A percentile compares a stretch with the other conserved stretches of the same genome.
Evolutionary conservation across 768 basidiomycete species (phyloP).

Genomic region (Cubamyces sp.): DNA sequence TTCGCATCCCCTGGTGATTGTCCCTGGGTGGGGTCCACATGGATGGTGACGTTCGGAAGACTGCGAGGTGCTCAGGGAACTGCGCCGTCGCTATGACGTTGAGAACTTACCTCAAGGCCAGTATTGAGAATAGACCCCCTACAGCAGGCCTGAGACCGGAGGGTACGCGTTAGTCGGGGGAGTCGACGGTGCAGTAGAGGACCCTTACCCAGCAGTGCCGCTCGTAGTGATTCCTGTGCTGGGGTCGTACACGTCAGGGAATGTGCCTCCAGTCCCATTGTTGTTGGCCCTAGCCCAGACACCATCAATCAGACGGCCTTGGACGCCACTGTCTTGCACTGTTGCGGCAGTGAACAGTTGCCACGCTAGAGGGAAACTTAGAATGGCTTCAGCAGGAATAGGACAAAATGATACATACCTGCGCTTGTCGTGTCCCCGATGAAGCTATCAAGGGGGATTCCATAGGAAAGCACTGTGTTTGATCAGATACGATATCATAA

Average conservation of each 20-base stretch:
- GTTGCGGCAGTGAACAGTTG: conserved; percentile 20
- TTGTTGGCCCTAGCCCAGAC: conserved; percentile 8
- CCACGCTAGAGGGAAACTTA: conserved; percentile 13
- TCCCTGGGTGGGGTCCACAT: not conserved
- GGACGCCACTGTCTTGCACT: conserved; percentile 16
- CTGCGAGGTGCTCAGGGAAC: not conserved
- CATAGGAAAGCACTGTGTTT: not conserved
- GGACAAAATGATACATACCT: not conserved
- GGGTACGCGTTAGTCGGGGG: too few relatives aligned
- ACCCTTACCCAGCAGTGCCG: conserved; percentile 14
- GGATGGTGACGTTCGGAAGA: conserved; percentile 9
- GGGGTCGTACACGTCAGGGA: conserved; percentile 13
- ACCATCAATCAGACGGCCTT: conserved; percentile 10
- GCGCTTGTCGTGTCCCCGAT: not conserved
- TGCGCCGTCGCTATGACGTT: not conserved
- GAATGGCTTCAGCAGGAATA: too few relatives aligned
- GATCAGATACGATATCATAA: too few relatives aligned
- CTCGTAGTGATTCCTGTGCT: not conserved
- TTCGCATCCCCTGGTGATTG: not conserved
- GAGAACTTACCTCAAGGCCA: conserved; percentile 21
- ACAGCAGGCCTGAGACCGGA: conserved; percentile 12
- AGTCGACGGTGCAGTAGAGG: not conserved
- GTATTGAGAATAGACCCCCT: conserved; percentile 20
- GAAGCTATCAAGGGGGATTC: conserved; percentile 16
- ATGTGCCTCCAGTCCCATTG: conserved; percentile 14